Percentiles rank a stretch among this genome's conserved stretches.
These are phyloP conservation scores for Setomelanomma holmii DNA, from an alignment of 2,329 filamentous ascomycete species.

Conservation along the genomic window DNA sequence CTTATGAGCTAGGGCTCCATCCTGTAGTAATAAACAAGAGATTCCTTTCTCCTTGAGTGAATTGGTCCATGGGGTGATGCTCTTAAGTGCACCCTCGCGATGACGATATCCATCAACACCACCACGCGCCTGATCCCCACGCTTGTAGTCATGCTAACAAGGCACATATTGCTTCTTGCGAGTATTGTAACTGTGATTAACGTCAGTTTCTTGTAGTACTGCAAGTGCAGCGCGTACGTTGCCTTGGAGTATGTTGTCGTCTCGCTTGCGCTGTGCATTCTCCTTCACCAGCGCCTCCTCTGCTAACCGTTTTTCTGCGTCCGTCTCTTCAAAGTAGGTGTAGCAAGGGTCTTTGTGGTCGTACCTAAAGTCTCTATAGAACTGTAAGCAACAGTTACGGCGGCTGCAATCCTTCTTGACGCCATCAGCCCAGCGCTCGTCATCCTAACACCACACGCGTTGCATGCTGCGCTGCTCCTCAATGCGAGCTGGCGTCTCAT, in stretches of 20 bases:
- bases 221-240: background rate
- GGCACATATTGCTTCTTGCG: slow-evolving; percentile 2
- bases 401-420: background rate
- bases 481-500: background rate
- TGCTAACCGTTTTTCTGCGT: background rate
- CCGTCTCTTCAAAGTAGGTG: background rate
- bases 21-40: slow-evolving; percentile 6
- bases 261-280: background rate
- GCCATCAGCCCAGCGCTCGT: background rate
- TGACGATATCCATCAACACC: too few species aligned
- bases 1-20: slow-evolving; percentile 12
- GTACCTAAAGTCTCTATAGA: background rate
- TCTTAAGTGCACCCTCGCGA: too few species aligned
- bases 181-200: background rate
- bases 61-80: too few species aligned
- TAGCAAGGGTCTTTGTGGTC: slow-evolving; percentile 6
- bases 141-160: background rate
- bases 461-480: background rate
- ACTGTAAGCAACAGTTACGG: background rate
- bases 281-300: background rate
- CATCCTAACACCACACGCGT: background rate
- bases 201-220: background rate
- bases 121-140: background rate
- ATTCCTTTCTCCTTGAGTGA: too few species aligned
- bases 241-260: background rate